Percentiles rank a stretch among this genome's conserved stretches.
Evolutionary conservation across 2,329 filamentous ascomycete genomes (phyloP).

Genomic region (Monilinia fructigena): DNA sequence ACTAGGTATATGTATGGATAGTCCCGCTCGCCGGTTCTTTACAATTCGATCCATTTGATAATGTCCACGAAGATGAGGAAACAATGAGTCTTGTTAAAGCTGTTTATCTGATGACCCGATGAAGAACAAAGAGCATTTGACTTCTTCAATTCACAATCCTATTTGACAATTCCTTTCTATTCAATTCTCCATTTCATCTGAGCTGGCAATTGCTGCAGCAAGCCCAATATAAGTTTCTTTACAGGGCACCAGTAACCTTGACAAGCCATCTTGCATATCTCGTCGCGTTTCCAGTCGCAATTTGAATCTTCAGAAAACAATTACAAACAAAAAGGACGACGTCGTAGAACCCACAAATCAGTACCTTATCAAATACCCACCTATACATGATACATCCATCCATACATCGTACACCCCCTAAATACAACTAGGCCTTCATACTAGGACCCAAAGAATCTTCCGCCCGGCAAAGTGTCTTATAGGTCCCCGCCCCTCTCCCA

Average conservation of each 20-base stretch:
- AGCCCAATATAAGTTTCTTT: neutral
- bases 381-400: neutral
- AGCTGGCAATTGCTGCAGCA: conserved; percentile 23
- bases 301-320: conserved; percentile 10
- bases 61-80: conserved; percentile 6
- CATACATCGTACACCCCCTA: neutral
- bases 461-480: conserved; percentile 17
- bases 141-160: neutral
- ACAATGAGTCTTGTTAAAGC: neutral
- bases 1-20: too few relatives aligned
- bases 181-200: neutral
- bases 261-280: conserved; percentile 24
- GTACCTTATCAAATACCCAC: conserved; percentile 11
- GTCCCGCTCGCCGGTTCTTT: conserved; percentile 5
- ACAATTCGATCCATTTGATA: conserved; percentile 12
- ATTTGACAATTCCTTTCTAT: conserved; percentile 6
- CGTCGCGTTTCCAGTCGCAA: conserved; percentile 11
- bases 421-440: neutral
- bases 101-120: neutral
- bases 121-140: neutral
- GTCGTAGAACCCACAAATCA: conserved; percentile 19
- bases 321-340: conserved; percentile 6
- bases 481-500: conserved; percentile 23
- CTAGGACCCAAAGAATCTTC: conserved; percentile 1
- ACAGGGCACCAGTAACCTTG: conserved; percentile 20